Base-by-base conservation (phyloP, 805 yeast species). In the Schwanniomyces pseudopolymorphus region DNA sequence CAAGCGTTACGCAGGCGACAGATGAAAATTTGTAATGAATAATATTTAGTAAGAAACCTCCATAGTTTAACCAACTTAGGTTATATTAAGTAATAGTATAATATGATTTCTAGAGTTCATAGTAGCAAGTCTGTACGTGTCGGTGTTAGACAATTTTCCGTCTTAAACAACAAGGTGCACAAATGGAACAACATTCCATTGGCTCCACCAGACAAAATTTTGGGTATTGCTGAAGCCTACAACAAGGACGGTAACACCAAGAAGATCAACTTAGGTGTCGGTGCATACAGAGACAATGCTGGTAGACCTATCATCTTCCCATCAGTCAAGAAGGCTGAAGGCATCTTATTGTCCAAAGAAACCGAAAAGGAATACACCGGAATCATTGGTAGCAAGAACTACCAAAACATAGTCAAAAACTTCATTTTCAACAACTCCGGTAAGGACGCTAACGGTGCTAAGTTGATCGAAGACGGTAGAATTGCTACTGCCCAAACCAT, bases 241-340 rank as follows among this genome's bases (percentile, higher is more conserved):
- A 79, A 78, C 61, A 74, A 74, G 49, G 97, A 91, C 66, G 33
- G 72, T 19, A 80, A 81, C 64, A 67, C 81, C 9, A 58, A 68
- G 14, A 85, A 81, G 61, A 77, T 80, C 52, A 80, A 81, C 63
- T 72, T 87, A 55, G 92, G 94, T 49, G 90, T 86, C 17, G 95
- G 98, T 44, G 92, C 98, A n/a, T 92, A 92, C 74, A 80, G 98
- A 64, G 96, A 90, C 66, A 83, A 85, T 63, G 56, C 68, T 8
- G 98, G 98, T 40, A 81, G 84, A 64, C 97, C 98, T 40, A 89
- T 88, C 80, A 85, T 92, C 47, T 77, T 91, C 56, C 91, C 95
- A 14, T 74, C 87, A 25, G 89, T 89, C 50, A 74, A 75, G 58
- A 70, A 74, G 57, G 92, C 91, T 37, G 92, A 84, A 63, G 58